Base-by-base conservation (phyloP, 345 rosid species). In the Trapa incisa region DNA sequence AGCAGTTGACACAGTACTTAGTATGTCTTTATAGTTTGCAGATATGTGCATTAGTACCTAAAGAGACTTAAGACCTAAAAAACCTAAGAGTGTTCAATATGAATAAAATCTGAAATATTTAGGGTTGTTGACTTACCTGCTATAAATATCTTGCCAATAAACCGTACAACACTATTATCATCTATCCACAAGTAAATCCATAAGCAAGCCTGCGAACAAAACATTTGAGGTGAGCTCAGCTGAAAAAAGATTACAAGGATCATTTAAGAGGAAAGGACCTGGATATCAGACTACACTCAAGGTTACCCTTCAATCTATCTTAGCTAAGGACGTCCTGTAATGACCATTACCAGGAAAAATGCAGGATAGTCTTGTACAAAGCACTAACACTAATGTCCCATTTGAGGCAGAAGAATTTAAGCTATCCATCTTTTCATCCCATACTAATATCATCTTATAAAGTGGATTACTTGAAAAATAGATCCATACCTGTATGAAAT, bases 101-200 rank as follows among this genome's bases (percentile, higher is more conserved):
- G 42, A 75, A 53, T 32, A 1, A 17, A 17, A 14, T n/a, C 52
- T 37, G 54, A 33, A 15, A 50, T 64, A 10, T 29, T 62, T 58
- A 41, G 39, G 47, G 47, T 69, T 57, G 65, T 63, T 50, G 47
- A 69, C 72, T 77, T 65, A 91, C 99, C 97, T 71, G 97, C 94
- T 65, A 91, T 82, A 79, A 89, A 91, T 75, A 85, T 84, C 79
- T 95, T 86, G 65, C 96, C 99, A 70, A 83, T 73, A 70, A 89
- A 79, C 75, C 83, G 86, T 78, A 89, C 88, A 6, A 68, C 77
- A 15, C 87, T 79, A 83, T 86, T 95, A 74, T 91, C 87, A 74
- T 89, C 74, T 57, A 89, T 67, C 96, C 97, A 95, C 68, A 91
- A 85, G 80, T 78, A 86, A 42, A 77, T 74, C 97, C 99, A 95